Evolutionary conservation across 441 rosid genomes (phyloP).

Genomic region (Manihot esculenta): DNA sequence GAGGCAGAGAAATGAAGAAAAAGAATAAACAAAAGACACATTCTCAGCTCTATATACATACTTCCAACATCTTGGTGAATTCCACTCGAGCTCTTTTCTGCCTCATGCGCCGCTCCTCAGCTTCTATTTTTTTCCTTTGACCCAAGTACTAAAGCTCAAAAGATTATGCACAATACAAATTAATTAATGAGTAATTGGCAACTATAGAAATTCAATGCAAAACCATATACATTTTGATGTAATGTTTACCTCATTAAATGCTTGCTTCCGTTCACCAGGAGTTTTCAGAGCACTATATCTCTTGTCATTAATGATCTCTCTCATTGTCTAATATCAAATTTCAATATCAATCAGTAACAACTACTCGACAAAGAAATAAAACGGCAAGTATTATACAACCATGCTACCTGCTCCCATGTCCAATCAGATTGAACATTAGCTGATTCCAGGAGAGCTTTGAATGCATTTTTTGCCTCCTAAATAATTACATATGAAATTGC

Average conservation of each 20-base stretch:
- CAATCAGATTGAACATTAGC: conserved; percentile 89
- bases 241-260: conserved; percentile 88
- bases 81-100: conserved; percentile 97
- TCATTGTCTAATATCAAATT: conserved; percentile 58
- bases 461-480: conserved; percentile 96
- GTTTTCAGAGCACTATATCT: conserved; percentile 90
- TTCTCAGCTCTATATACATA: conserved; percentile 34
- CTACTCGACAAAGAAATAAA: conserved; percentile 18
- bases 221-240: conserved; percentile 3
- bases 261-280: conserved; percentile 96
- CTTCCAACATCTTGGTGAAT: conserved; percentile 92
- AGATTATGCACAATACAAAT: not conserved
- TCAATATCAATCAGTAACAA: conserved; percentile 26
- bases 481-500: conserved; percentile 6
- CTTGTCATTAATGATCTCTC: conserved; percentile 85
- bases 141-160: conserved; percentile 69
- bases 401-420: conserved; percentile 98
- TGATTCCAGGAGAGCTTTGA: conserved; percentile 88
- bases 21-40: conserved; percentile 3
- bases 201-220: conserved; percentile 7
- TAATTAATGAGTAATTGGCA: conserved; percentile 9
- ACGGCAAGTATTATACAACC: conserved; percentile 15
- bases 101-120: conserved; percentile 89
- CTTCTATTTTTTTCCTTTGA: conserved; percentile 92
- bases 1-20: not conserved